A percentile compares a stretch with the other conserved stretches of the same genome.
Evolutionary conservation across 176 grass and related monocot species (phyloP).

Genomic region (Poa annua): DNA sequence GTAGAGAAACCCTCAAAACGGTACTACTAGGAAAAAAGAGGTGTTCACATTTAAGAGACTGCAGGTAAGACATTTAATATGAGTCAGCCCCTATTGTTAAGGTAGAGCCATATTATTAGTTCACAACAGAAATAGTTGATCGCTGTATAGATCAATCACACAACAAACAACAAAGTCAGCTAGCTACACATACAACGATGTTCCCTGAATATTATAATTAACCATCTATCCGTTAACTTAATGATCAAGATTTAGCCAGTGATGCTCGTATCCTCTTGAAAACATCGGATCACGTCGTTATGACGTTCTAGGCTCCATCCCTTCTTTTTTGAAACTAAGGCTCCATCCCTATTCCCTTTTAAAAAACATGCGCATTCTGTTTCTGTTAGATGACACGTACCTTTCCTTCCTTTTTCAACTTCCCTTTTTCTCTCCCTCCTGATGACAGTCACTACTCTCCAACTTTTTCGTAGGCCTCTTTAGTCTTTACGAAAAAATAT

Average conservation of each 20-base stretch:
- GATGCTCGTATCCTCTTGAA: slow-evolving; percentile 23
- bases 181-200: not conserved
- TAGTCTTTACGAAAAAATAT: slow-evolving; percentile 14
- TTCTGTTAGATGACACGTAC: slow-evolving; percentile 50
- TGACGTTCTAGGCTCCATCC: slow-evolving; percentile 16
- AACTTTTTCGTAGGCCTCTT: too few relatives aligned
- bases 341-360: not conserved
- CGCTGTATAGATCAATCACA: not conserved
- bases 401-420: not conserved
- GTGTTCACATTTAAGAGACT: too few relatives aligned
- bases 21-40: too few relatives aligned
- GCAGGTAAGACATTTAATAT: too few relatives aligned
- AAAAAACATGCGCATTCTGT: slow-evolving; percentile 13
- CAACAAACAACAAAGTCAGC: not conserved
- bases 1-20: too few relatives aligned
- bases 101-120: too few relatives aligned
- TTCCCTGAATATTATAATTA: slow-evolving; percentile 34
- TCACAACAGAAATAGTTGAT: not conserved
- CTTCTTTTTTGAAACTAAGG: too few relatives aligned
- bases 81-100: too few relatives aligned
- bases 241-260: slow-evolving; percentile 48
- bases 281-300: slow-evolving; percentile 48
- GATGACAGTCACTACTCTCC: slow-evolving; percentile 34
- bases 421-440: not conserved
- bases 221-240: slow-evolving; percentile 37